These are phyloP conservation scores for Fusarium vanettenii DNA, from an alignment of 2,329 filamentous ascomycete species.

Conservation along the genomic window DNA sequence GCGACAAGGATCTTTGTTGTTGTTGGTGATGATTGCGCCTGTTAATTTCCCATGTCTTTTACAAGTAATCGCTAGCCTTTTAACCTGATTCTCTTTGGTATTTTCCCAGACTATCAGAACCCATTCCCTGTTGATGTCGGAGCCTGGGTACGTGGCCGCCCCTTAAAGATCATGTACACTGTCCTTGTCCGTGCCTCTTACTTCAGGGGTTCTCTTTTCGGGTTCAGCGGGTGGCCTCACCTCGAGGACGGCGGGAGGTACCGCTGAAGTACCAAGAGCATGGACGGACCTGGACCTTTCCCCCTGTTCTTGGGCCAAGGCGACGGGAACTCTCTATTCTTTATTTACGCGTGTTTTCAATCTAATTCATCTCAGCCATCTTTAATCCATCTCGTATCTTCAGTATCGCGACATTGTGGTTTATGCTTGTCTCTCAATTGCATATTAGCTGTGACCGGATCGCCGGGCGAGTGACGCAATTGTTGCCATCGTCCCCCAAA, in stretches of 20 bases:
- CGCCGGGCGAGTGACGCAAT: conserved; percentile 30
- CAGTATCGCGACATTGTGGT: neutral
- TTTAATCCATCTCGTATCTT: neutral
- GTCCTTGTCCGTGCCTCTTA: conserved; percentile 23
- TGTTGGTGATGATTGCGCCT: neutral
- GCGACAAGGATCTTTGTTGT: conserved; percentile 14
- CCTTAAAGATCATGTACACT: conserved; percentile 8
- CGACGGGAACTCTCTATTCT: conserved; percentile 24
- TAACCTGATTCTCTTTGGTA: neutral
- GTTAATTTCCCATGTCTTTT: conserved; percentile 4
- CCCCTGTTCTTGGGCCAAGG: conserved; percentile 9
- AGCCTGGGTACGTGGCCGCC: neutral
- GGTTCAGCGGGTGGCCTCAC: conserved; percentile 23
- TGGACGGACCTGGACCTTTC: conserved; percentile 5
- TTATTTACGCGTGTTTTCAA: neutral
- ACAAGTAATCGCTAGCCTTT: neutral
- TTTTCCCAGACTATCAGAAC: neutral
- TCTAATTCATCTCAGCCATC: neutral
- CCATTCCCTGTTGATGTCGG: neutral
- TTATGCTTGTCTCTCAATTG: neutral
- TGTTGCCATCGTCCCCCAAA: conserved; percentile 24
- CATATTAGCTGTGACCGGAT: neutral
- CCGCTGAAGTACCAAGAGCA: conserved; percentile 21
- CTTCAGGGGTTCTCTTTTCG: conserved; percentile 32
- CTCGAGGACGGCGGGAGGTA: conserved; percentile 22